These are phyloP conservation scores for Kluyveromyces lactis DNA, from an alignment of 805 yeast species.

Conservation along the genomic window DNA sequence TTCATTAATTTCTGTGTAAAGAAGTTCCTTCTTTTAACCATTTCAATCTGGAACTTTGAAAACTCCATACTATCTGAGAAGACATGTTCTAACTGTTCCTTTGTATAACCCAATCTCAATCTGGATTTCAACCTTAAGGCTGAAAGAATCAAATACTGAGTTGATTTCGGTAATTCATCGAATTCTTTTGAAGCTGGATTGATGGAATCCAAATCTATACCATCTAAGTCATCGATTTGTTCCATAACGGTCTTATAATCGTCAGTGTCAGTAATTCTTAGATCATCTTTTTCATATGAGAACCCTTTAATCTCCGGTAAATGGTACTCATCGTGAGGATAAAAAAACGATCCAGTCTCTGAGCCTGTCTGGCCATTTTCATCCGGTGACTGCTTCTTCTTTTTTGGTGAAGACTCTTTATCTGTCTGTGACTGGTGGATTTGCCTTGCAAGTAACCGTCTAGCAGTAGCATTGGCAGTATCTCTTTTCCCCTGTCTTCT, in stretches of 20 bases:
- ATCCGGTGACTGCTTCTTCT: constrained; percentile 4
- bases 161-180: constrained; percentile 63
- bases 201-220: constrained; percentile 58
- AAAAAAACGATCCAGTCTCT: constrained; percentile 30
- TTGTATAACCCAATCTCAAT: constrained; percentile 88
- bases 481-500: constrained; percentile 68
- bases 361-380: constrained; percentile 16
- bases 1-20: constrained; percentile 83
- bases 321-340: constrained; percentile 70
- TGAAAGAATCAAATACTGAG: constrained; percentile 83
- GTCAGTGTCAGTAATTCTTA: constrained; percentile 63
- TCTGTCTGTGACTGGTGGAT: constrained; percentile 36
- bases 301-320: constrained; percentile 63
- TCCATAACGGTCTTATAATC: constrained; percentile 57
- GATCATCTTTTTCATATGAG: constrained; percentile 48
- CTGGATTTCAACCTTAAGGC: constrained; percentile 78
- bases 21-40: constrained; percentile 86
- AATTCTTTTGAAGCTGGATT: constrained; percentile 83
- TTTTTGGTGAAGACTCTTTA: constrained; percentile 2
- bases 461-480: constrained; percentile 67
- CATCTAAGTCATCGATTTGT: constrained; percentile 54
- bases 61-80: constrained; percentile 87
- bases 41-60: constrained; percentile 84
- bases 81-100: constrained; percentile 73
- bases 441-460: constrained; percentile 69